phyloP scores from a whole-genome alignment of 1,284 basidiomycete genomes.

The Melampsora medusae region DNA sequence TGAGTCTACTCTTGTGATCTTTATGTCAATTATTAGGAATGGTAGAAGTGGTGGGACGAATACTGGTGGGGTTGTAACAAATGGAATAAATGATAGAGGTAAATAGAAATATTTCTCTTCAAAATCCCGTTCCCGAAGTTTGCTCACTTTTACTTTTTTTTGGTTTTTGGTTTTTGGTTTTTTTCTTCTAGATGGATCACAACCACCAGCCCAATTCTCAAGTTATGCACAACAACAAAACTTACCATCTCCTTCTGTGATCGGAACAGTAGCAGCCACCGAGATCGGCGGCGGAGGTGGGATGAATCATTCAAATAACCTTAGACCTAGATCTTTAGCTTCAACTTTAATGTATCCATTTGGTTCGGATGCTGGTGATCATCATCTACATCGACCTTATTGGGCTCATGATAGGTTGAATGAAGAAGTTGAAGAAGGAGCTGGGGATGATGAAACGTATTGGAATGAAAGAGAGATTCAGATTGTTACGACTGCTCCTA shows the following conservation, averaged over 20 bases:
- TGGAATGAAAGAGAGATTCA: conserved; percentile 22
- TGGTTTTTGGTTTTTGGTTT: too few species aligned
- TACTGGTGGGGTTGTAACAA: not conserved
- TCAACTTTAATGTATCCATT: not conserved
- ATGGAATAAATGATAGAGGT: not conserved
- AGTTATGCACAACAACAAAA: not conserved
- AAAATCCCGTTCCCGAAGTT: too few species aligned
- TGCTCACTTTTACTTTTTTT: too few species aligned
- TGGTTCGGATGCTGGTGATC: not conserved
- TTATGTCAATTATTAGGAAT: conserved; percentile 31
- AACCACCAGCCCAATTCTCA: not conserved
- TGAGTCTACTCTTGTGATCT: conserved; percentile 32
- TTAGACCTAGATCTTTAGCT: too few species aligned
- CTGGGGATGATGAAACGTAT: not conserved
- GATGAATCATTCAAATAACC: too few species aligned
- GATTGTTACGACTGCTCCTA: conserved; percentile 34
- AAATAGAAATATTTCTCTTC: too few species aligned
- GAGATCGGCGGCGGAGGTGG: too few species aligned
- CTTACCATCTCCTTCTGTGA: not conserved
- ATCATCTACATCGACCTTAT: not conserved
- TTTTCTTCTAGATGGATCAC: not conserved
- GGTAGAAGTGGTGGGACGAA: not conserved
- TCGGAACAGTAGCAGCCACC: too few species aligned
- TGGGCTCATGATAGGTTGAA: not conserved
- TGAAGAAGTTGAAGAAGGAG: not conserved